A percentile compares a stretch with the other conserved stretches of the same genome.
phyloP scores from a whole-genome alignment of 129 eudicot genomes.

The Helianthus annuus region HanXRQr2.0-SUNRISE NC_035433.2:83534601-83535100 shows the following conservation, averaged over 20 bases:
- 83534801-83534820: conserved; percentile 2
- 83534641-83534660: background rate
- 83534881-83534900: too few species aligned
- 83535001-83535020: background rate
- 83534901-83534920: too few species aligned
- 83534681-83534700: conserved; percentile 83
- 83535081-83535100: too few species aligned
- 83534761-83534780: conserved; percentile 93
- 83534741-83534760: conserved; percentile 91
- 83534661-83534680: conserved; percentile 84
- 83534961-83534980: background rate
- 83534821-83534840: conserved; percentile 7
- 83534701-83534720: conserved; percentile 83
- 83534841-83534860: background rate
- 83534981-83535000: background rate
- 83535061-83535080: background rate
- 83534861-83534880: background rate
- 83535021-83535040: background rate
- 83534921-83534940: too few species aligned
- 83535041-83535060: background rate
- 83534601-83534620: conserved; percentile 13
- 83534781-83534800: conserved; percentile 20
- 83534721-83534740: conserved; percentile 98
- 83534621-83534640: background rate
- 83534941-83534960: too few species aligned